These are phyloP conservation scores for Wickerhamomyces mucosus DNA, from an alignment of 805 yeast genomes.

Conservation along the genomic window DNA sequence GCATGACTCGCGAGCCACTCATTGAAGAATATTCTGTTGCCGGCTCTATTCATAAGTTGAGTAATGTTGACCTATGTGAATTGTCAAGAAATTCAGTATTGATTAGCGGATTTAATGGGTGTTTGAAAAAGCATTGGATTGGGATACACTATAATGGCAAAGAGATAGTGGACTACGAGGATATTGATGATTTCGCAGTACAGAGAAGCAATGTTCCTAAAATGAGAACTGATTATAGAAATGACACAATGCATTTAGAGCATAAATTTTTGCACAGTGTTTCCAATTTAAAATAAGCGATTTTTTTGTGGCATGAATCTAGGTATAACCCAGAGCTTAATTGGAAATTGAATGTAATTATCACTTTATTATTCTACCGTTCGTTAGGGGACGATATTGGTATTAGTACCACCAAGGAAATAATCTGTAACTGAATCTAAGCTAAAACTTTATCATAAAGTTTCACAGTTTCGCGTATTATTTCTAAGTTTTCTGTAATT, in stretches of 20 bases:
- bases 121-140: constrained; percentile 20
- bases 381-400: no score
- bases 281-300: no score
- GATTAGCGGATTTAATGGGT: constrained; percentile 17
- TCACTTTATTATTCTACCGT: no score
- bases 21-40: constrained; percentile 22
- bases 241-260: constrained; percentile 14
- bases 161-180: constrained; percentile 5
- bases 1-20: constrained; percentile 20
- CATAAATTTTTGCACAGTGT: no score
- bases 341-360: no score
- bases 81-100: constrained; percentile 19
- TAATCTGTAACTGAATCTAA: no score
- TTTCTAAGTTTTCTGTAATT: constrained; percentile 4
- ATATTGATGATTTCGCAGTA: constrained; percentile 17
- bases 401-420: no score
- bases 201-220: constrained; percentile 20
- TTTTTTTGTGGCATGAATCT: no score
- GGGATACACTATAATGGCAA: constrained; percentile 12
- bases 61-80: constrained; percentile 20
- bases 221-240: constrained; percentile 19
- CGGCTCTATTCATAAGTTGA: constrained; percentile 17
- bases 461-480: no score
- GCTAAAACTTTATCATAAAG: no score
- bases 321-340: no score